Evolutionary conservation across 495 filamentous ascomycete species (phyloP).

Genomic region (Diplogelasinospora grovesii): DNA sequence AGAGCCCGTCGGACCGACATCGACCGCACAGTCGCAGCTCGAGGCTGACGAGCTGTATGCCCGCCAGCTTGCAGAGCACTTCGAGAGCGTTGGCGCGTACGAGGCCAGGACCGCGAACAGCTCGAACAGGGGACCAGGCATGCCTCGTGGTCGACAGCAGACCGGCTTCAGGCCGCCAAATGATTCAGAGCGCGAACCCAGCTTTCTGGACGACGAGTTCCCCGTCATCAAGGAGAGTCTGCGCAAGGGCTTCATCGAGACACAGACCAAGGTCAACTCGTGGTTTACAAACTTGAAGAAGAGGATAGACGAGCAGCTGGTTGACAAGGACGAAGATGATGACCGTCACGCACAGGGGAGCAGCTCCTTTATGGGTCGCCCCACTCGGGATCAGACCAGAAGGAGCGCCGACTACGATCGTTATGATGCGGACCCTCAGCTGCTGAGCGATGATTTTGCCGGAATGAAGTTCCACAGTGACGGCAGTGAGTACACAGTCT

Average conservation of each 20-base stretch:
- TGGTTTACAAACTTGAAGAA: constrained; percentile 91
- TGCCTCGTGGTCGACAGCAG: constrained; percentile 37
- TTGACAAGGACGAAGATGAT: constrained; percentile 50
- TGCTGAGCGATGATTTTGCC: constrained; percentile 87
- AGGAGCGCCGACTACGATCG: constrained; percentile 77
- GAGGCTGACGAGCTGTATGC: constrained; percentile 92
- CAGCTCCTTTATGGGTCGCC: constrained; percentile 30
- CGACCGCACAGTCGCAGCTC: constrained; percentile 66
- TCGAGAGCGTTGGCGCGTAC: constrained; percentile 55
- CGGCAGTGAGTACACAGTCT: constrained; percentile 58
- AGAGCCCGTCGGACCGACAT: constrained; percentile 32
- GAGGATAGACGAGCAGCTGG: constrained; percentile 80
- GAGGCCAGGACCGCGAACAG: constrained; percentile 43
- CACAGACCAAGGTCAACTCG: constrained; percentile 83
- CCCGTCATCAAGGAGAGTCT: constrained; percentile 91
- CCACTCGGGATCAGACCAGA: constrained; percentile 42
- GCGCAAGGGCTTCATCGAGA: constrained; percentile 90
- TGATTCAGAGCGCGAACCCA: constrained; percentile 56
- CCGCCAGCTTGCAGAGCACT: constrained; percentile 87
- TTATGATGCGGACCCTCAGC: constrained; percentile 92
- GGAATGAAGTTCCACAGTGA: constrained; percentile 75
- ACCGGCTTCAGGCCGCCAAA: constrained; percentile 35
- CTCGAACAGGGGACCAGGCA: constrained; percentile 16
- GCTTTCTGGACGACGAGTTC: constrained; percentile 93
- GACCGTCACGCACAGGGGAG: constrained; percentile 24